Percentiles rank a stretch among this genome's conserved stretches.
phyloP scores from a whole-genome alignment of 768 basidiomycete genomes.

The Krasilnikovozyma curviuscula region DNA sequence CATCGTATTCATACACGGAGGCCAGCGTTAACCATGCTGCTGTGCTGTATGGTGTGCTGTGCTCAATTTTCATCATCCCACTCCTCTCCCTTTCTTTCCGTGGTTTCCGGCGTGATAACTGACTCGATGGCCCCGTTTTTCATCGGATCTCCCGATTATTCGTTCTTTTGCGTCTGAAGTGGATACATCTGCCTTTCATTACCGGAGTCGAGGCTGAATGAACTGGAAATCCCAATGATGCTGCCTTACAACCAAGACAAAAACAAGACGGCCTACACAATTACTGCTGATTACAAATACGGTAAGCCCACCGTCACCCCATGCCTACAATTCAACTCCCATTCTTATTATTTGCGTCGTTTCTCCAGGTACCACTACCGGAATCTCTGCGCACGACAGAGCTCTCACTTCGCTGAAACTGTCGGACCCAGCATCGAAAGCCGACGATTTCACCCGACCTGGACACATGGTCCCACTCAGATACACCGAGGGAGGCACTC shows the following conservation, averaged over 20 bases:
- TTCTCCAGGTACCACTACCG: conserved; percentile 62
- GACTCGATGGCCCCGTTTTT: neutral
- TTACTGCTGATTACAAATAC: conserved; percentile 82
- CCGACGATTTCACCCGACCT: conserved; percentile 68
- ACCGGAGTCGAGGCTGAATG: conserved; percentile 50
- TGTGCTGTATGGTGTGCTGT: too few relatives aligned
- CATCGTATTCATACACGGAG: too few relatives aligned
- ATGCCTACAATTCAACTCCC: neutral
- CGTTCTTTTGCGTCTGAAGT: conserved; percentile 29
- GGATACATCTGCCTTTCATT: conserved; percentile 86
- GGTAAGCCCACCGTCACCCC: conserved; percentile 46
- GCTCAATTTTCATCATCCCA: too few relatives aligned
- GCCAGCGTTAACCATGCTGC: too few relatives aligned
- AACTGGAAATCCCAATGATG: conserved; percentile 82
- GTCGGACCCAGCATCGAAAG: conserved; percentile 34
- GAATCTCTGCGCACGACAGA: conserved; percentile 91
- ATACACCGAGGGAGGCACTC: conserved; percentile 63
- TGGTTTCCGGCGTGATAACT: too few relatives aligned
- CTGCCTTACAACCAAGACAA: conserved; percentile 73
- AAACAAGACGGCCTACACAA: conserved; percentile 81
- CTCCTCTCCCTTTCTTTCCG: neutral
- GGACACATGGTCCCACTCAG: conserved; percentile 91
- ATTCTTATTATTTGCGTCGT: neutral
- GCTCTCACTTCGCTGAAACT: conserved; percentile 69
- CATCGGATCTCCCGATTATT: neutral